These are phyloP conservation scores for Stephania japonica DNA, from an alignment of 164 flowering plant species.

Conservation along the genomic window DNA sequence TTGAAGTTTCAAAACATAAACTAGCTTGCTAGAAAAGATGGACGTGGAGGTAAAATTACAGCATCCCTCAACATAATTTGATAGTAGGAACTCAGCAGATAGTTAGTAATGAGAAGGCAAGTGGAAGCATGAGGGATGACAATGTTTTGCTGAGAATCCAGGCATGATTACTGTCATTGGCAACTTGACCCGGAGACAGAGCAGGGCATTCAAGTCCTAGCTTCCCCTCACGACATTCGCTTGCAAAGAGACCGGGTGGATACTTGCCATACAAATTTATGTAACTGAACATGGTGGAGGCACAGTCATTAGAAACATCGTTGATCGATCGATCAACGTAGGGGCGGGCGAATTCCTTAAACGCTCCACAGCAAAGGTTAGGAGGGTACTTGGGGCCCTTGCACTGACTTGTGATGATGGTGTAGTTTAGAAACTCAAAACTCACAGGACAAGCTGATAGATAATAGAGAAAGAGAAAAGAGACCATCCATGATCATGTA, in stretches of 20 bases:
- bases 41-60: neutral
- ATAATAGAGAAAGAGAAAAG: too few relatives aligned
- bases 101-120: neutral
- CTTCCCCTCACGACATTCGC: conserved; percentile 4
- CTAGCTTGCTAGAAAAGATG: neutral
- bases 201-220: conserved; percentile 21
- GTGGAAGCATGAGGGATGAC: neutral
- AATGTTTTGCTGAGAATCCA: neutral
- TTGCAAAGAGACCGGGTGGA: conserved; percentile 22
- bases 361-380: conserved; percentile 33
- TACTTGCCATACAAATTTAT: conserved; percentile 40
- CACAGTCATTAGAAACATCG: conserved; percentile 24
- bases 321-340: neutral
- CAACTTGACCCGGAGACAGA: conserved; percentile 4
- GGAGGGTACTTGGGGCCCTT: conserved; percentile 46
- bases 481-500: too few relatives aligned
- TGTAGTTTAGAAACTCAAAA: conserved; percentile 47
- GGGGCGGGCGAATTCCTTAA: conserved; percentile 37
- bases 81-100: neutral
- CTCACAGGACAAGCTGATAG: conserved; percentile 38
- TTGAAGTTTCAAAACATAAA: neutral
- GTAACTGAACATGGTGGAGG: conserved; percentile 43
- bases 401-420: conserved; percentile 52
- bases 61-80: too few relatives aligned
- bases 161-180: neutral